Base-by-base conservation (phyloP, 495 filamentous ascomycete species). In the Extremus antarcticus region DNA sequence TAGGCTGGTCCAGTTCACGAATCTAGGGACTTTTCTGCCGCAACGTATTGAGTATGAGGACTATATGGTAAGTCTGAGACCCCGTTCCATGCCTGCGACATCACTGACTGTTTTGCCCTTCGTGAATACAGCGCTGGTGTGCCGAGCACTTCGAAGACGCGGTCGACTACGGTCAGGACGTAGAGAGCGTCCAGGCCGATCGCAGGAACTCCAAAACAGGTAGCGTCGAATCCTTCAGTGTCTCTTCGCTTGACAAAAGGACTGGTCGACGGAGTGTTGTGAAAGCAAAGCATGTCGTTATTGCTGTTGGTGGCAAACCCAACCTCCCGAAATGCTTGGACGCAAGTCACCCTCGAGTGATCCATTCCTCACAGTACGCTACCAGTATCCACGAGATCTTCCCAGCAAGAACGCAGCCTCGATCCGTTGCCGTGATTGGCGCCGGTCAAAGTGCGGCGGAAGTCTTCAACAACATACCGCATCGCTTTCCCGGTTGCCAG, bases 381-480 rank as follows among this genome's bases (percentile, higher is more conserved):
- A 78, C 81, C 10, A 61, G 68, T 13, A 72, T 87, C 2, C n/a
- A 25, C 22, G 20, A 54, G 11, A 35, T 62, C 2, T 62, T 55
- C 25, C 78, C 80, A 0, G 70, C 65, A 29, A 77, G 90, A 22
- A 47, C 52, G n/a, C 53, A 69, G 59, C 74, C 80, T 1, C 87
- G 86, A 63, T 79, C 81, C 19, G 80, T 97, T 55, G 90, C 86
- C 9, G 84, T 98, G 17, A 69, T 96, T 46, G 91, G 91, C 15
- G 85, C 82, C 47, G 91, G 91, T 8, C 92, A 98, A 72, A 92
- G 87, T 63, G 87, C 91, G 2, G 91, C 91, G 0, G 91, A 98
- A 74, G 94, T 95, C 56, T 98, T 91, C 74, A 83, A 86, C 68
- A 88, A 95, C 66, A 71, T 96, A 21, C 86, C 90, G 59, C 75